Percentiles rank a stretch among this genome's conserved stretches.
Evolutionary conservation across 1,139 yeast species (phyloP).

Genomic region (Candida labiduridarum): DNA sequence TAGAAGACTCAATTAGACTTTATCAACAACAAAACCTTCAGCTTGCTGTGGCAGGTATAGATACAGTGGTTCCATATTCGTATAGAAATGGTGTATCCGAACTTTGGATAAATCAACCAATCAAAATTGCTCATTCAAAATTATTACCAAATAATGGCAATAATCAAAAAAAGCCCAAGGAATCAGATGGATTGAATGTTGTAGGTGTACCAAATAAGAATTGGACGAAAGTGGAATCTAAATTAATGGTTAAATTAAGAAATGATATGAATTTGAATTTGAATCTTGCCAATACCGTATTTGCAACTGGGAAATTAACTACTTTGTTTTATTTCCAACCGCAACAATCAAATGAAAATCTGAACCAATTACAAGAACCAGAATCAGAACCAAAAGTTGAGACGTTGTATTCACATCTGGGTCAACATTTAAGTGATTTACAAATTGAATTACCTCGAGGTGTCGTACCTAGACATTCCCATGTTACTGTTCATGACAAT

Average conservation of each 20-base stretch:
- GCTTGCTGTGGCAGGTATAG: constrained; percentile 52
- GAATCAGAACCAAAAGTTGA: not conserved
- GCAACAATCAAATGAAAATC: not conserved
- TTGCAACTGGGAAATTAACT: constrained; percentile 37
- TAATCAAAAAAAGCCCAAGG: constrained; percentile 22
- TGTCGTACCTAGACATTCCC: constrained; percentile 21
- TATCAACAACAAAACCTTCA: constrained; percentile 35
- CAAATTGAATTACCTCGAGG: constrained; percentile 26
- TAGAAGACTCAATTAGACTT: constrained; percentile 35
- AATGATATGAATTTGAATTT: constrained; percentile 22
- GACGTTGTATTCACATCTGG: constrained; percentile 18
- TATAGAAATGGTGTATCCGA: constrained; percentile 48
- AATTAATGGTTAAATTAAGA: constrained; percentile 24
- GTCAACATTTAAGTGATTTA: constrained; percentile 35
- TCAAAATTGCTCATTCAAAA: constrained; percentile 25
- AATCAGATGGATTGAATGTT: constrained; percentile 37
- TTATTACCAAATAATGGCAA: constrained; percentile 29
- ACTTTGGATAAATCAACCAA: constrained; percentile 44
- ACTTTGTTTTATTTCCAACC: constrained; percentile 36
- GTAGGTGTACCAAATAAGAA: constrained; percentile 35
- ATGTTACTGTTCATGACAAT: constrained; percentile 23
- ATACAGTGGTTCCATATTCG: constrained; percentile 42
- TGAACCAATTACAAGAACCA: no score
- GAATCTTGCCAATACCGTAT: constrained; percentile 43
- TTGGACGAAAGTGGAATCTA: constrained; percentile 39